Percentiles rank a stretch among this genome's conserved stretches.
Conservation (phyloP, 2,329 filamentous ascomycete species). For the Paracamarosporium sp. region DNA sequence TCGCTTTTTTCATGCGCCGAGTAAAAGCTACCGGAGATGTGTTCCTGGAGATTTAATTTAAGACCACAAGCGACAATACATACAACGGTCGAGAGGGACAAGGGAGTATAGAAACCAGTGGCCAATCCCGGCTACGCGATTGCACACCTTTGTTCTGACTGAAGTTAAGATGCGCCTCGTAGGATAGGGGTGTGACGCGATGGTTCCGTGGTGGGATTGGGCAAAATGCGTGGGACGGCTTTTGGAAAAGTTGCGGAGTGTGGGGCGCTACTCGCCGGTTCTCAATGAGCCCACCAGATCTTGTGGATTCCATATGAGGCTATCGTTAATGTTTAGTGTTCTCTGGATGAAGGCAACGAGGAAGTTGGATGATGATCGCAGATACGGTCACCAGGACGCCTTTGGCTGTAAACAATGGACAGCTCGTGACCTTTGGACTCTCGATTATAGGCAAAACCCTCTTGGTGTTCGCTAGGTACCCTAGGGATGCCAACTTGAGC, state of each 20-base stretch:
- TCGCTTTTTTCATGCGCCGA: slow-evolving; percentile 7
- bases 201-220: slow-evolving; percentile 7
- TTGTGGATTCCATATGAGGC: neutral
- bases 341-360: neutral
- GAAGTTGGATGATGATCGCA: neutral
- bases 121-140: slow-evolving; percentile 24
- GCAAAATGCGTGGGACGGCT: slow-evolving; percentile 8
- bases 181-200: slow-evolving; percentile 15
- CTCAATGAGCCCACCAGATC: neutral
- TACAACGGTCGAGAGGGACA: slow-evolving; percentile 19
- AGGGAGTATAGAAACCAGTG: slow-evolving; percentile 22
- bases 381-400: slow-evolving; percentile 4
- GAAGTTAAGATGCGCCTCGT: neutral
- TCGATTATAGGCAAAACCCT: neutral
- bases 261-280: slow-evolving; percentile 11
- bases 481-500: slow-evolving; percentile 3
- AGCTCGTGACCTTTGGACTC: neutral
- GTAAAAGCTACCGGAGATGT: slow-evolving; percentile 12
- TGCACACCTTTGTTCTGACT: slow-evolving; percentile 20
- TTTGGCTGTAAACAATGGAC: neutral
- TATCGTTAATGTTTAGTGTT: neutral
- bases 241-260: slow-evolving; percentile 13
- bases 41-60: slow-evolving; percentile 23
- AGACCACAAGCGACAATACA: slow-evolving; percentile 15
- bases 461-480: neutral